Conservation (phyloP, 768 basidiomycete genomes). For the Tylopilus subfusipes region DNA sequence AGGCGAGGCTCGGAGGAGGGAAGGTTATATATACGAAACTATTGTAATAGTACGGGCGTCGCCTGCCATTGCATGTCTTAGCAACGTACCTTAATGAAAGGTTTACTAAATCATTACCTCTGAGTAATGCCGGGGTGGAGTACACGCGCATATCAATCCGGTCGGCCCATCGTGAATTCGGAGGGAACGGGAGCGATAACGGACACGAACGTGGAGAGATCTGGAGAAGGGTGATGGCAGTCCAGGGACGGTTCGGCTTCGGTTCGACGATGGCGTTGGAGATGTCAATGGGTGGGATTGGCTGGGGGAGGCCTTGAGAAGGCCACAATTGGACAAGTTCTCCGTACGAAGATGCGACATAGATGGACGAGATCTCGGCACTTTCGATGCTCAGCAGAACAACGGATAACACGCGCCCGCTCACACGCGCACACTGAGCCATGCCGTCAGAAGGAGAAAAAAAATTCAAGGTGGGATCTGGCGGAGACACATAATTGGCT, state of each 20-base stretch:
- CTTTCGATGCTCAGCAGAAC: slow-evolving; percentile 11
- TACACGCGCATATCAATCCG: slow-evolving; percentile 34
- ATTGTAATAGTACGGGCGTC: slow-evolving; percentile 34
- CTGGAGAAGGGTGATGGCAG: slow-evolving; percentile 24
- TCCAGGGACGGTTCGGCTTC: slow-evolving; percentile 20
- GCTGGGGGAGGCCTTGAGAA: slow-evolving; percentile 27
- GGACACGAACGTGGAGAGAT: slow-evolving; percentile 25
- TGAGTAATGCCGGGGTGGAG: slow-evolving; percentile 32
- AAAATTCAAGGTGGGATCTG: slow-evolving; percentile 22
- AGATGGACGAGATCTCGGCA: slow-evolving; percentile 22
- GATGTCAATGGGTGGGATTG: slow-evolving; percentile 32
- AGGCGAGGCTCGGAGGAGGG: slow-evolving; percentile 9
- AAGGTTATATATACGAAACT: slow-evolving; percentile 35
- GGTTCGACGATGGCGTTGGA: slow-evolving; percentile 33
- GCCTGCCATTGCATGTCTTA: slow-evolving; percentile 35
- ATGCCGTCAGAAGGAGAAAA: slow-evolving; percentile 23
- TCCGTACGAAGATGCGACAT: slow-evolving; percentile 21
- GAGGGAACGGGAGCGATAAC: slow-evolving; percentile 29
- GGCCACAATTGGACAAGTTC: slow-evolving; percentile 22
- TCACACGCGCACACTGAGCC: slow-evolving; percentile 18
- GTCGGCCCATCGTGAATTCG: slow-evolving; percentile 31
- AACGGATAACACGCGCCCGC: slow-evolving; percentile 12
- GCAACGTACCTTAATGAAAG: slow-evolving; percentile 39
- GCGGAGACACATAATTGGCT: slow-evolving; percentile 22
- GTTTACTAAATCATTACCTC: slow-evolving; percentile 39